These are phyloP conservation scores for Dendryphion nanum DNA, from an alignment of 2,329 filamentous ascomycete genomes.

Conservation along the genomic window DNA sequence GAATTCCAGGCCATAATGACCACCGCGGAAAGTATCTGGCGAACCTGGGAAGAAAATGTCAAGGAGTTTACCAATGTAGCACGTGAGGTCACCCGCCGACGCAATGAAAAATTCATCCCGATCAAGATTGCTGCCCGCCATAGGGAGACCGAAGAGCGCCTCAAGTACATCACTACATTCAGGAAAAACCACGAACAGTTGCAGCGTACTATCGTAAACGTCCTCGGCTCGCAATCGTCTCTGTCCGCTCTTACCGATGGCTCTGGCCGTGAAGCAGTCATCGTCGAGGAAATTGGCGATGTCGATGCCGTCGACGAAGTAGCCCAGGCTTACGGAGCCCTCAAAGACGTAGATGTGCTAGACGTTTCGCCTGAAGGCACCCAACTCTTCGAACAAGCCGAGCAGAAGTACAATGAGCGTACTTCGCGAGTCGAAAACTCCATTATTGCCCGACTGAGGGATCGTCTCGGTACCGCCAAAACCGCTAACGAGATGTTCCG, in stretches of 20 bases:
- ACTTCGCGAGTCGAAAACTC: slow-evolving; percentile 98
- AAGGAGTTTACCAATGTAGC: slow-evolving; percentile 99
- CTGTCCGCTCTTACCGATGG: slow-evolving; percentile 44
- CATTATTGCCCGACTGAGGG: slow-evolving; percentile 90
- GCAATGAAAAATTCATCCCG: slow-evolving; percentile 97
- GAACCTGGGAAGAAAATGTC: slow-evolving; percentile 89
- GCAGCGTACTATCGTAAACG: slow-evolving; percentile 92
- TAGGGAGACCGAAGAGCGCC: slow-evolving; percentile 80
- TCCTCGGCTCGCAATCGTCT: slow-evolving; percentile 67
- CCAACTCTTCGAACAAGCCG: slow-evolving; percentile 86
- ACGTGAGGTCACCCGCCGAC: slow-evolving; percentile 86
- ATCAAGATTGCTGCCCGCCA: slow-evolving; percentile 94
- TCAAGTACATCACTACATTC: slow-evolving; percentile 94
- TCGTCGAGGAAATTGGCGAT: slow-evolving; percentile 93
- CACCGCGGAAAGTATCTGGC: slow-evolving; percentile 81
- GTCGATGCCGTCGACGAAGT: slow-evolving; percentile 97
- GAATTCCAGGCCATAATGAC: slow-evolving; percentile 87
- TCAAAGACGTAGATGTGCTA: slow-evolving; percentile 92
- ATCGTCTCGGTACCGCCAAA: slow-evolving; percentile 91
- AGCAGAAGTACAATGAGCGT: slow-evolving; percentile 95
- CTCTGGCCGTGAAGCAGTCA: slow-evolving; percentile 51
- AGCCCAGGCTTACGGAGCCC: slow-evolving; percentile 85
- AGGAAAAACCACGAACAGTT: slow-evolving; percentile 97
- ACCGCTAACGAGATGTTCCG: slow-evolving; percentile 99
- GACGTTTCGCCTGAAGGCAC: slow-evolving; percentile 91